A percentile compares a stretch with the other conserved stretches of the same genome.
Conservation (phyloP, 2,329 filamentous ascomycete genomes). For the Arachnomyces sp. region DNA sequence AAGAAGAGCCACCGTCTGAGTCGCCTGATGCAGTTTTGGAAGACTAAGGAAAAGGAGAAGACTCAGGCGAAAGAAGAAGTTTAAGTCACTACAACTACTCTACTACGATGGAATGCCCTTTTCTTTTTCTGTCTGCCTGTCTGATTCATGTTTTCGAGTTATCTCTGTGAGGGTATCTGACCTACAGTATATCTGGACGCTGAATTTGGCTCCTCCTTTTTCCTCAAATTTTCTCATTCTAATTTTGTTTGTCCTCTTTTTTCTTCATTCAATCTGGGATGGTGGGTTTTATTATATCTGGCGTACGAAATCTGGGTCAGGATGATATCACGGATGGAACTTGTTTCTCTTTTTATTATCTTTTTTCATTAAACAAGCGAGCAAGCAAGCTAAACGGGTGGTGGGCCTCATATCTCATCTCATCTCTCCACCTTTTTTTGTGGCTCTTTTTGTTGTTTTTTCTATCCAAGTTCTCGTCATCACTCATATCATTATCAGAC, state of each 20-base stretch:
- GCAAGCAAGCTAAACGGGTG: slow-evolving; percentile 13
- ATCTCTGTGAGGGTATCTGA: slow-evolving; percentile 1
- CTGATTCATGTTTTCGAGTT: not conserved
- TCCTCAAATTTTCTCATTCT: not conserved
- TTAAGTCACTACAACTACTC: not conserved
- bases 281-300: slow-evolving; percentile 7
- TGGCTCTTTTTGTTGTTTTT: not conserved
- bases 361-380: not conserved
- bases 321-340: slow-evolving; percentile 12
- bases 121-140: too few species aligned
- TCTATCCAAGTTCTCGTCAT: not conserved
- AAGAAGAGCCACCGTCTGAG: slow-evolving; percentile 40
- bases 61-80: slow-evolving; percentile 9
- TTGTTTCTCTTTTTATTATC: slow-evolving; percentile 8
- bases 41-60: slow-evolving; percentile 38
- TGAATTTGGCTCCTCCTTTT: not conserved
- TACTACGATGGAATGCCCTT: not conserved
- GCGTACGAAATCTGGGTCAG: slow-evolving; percentile 1
- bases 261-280: slow-evolving; percentile 3
- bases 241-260: not conserved
- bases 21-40: slow-evolving; percentile 43
- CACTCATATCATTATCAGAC: too few species aligned
- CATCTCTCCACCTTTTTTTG: slow-evolving; percentile 11
- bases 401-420: slow-evolving; percentile 14
- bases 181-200: not conserved